Percentiles rank a stretch among this genome's conserved stretches.
phyloP scores from a whole-genome alignment of 2,329 filamentous ascomycete species.

The Chaetomiaceae sp. region DNA sequence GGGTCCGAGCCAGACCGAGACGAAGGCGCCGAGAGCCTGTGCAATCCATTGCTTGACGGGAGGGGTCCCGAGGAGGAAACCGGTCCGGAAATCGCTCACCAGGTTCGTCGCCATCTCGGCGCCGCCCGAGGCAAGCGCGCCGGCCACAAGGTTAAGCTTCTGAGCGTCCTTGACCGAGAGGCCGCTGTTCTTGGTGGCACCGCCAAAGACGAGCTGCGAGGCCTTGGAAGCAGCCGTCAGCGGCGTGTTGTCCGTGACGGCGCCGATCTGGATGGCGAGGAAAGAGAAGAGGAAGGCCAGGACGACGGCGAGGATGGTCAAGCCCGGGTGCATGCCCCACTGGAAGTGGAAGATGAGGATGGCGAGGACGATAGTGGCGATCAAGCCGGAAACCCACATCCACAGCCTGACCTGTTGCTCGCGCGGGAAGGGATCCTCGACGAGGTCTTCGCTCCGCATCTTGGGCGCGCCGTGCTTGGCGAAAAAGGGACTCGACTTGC shows the following conservation, averaged over 20 bases:
- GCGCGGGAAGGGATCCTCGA: slow-evolving; percentile 44
- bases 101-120: slow-evolving; percentile 49
- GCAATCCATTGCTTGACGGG: slow-evolving; percentile 62
- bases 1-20: slow-evolving; percentile 61
- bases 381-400: slow-evolving; percentile 45
- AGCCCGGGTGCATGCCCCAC: slow-evolving; percentile 50
- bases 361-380: slow-evolving; percentile 43
- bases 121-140: slow-evolving; percentile 50
- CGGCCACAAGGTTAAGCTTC: slow-evolving; percentile 59
- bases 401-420: slow-evolving; percentile 45
- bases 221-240: slow-evolving; percentile 63
- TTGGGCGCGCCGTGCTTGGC: slow-evolving; percentile 33
- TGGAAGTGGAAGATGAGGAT: slow-evolving; percentile 46
- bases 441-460: slow-evolving; percentile 27
- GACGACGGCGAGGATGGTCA: slow-evolving; percentile 50
- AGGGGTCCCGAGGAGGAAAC: slow-evolving; percentile 59
- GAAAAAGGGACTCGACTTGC: slow-evolving; percentile 39
- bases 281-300: slow-evolving; percentile 57
- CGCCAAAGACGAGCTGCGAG: slow-evolving; percentile 62
- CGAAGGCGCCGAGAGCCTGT: slow-evolving; percentile 55
- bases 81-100: slow-evolving; percentile 59
- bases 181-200: slow-evolving; percentile 51
- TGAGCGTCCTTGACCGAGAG: slow-evolving; percentile 48
- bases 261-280: slow-evolving; percentile 54
- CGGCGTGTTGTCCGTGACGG: slow-evolving; percentile 56